Conservation (phyloP, 306 rosid species). For the Vigna reflexopilosa region DNA sequence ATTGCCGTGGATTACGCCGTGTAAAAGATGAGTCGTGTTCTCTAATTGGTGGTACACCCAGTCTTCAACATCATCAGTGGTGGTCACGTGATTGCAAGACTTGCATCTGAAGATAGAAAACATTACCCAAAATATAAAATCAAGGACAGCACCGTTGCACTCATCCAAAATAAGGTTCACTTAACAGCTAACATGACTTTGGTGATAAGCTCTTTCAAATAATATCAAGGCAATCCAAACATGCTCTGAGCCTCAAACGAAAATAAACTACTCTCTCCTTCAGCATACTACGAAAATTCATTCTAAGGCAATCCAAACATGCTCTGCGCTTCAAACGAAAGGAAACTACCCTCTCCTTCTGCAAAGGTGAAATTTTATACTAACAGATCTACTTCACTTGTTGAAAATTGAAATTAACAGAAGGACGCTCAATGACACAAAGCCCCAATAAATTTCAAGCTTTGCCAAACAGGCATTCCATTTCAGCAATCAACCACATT, state of each 20-base stretch:
- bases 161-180: background rate
- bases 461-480: slow-evolving; percentile 24
- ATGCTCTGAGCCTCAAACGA: slow-evolving; percentile 21
- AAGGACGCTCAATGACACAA: background rate
- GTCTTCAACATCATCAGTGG: slow-evolving; percentile 86
- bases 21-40: slow-evolving; percentile 87
- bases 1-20: slow-evolving; percentile 93
- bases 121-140: slow-evolving; percentile 35
- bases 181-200: slow-evolving; percentile 10
- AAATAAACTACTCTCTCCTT: slow-evolving; percentile 28
- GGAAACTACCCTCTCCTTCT: slow-evolving; percentile 27
- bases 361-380: slow-evolving; percentile 23
- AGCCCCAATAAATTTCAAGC: slow-evolving; percentile 16
- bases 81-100: slow-evolving; percentile 90
- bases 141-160: slow-evolving; percentile 4
- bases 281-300: slow-evolving; percentile 11
- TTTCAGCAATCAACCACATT: slow-evolving; percentile 32
- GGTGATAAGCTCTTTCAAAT: slow-evolving; percentile 19
- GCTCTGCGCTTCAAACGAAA: slow-evolving; percentile 21
- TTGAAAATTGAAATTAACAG: slow-evolving; percentile 28
- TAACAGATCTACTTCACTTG: slow-evolving; percentile 21
- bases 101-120: slow-evolving; percentile 73
- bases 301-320: slow-evolving; percentile 23
- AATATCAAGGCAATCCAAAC: slow-evolving; percentile 11
- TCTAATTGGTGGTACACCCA: slow-evolving; percentile 94